A percentile compares a stretch with the other conserved stretches of the same genome.
phyloP scores from a whole-genome alignment of 345 rosid genomes.

The Eucalyptus marginata region DNA sequence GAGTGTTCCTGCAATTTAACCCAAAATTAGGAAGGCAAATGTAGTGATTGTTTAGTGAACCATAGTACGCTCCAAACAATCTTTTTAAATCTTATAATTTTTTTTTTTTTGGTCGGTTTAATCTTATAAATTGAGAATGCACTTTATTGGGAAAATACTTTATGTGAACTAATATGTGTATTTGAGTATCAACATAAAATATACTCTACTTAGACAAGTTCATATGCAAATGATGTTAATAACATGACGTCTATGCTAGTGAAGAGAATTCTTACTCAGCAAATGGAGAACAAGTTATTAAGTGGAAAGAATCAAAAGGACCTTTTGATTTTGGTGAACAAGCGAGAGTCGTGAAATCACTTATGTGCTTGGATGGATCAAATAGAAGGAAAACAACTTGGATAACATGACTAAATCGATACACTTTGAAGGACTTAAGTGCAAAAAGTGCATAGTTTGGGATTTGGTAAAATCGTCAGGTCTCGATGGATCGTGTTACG shows the following conservation, averaged over 20 bases:
- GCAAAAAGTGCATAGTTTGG: not conserved
- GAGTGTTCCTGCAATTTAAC: not conserved
- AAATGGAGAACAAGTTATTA: not conserved
- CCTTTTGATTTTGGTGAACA: not conserved
- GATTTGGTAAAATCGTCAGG: not conserved
- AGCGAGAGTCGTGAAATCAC: not conserved
- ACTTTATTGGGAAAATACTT: not conserved
- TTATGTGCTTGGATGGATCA: not conserved
- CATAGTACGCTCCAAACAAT: not conserved
- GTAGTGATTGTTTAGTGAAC: not conserved
- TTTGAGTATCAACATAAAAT: not conserved
- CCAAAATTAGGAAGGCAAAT: not conserved
- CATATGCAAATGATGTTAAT: not conserved
- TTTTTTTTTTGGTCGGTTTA: too few relatives aligned
- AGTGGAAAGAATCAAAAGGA: not conserved
- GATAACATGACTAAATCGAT: not conserved
- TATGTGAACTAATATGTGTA: not conserved
- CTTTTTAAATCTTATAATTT: too few relatives aligned
- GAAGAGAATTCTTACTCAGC: not conserved
- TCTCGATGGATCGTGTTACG: accelerated
- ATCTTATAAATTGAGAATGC: not conserved
- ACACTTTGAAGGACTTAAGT: not conserved
- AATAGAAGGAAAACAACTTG: not conserved
- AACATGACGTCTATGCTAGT: not conserved
- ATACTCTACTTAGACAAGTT: not conserved